Conservation (phyloP, 306 rosid species). For the Cicer cuneatum region DNA sequence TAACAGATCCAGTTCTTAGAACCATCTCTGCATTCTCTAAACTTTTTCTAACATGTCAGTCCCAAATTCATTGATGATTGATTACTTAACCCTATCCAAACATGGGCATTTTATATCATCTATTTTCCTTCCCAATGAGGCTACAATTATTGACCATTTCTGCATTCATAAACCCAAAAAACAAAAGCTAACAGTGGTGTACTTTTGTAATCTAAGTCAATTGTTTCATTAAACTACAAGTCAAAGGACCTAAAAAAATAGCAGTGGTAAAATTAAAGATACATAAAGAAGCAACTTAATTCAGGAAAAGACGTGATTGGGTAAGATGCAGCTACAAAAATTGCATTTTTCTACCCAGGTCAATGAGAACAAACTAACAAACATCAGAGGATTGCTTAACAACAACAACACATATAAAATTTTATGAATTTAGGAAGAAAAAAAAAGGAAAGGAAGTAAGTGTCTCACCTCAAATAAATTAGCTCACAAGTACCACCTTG, state of each 20-base stretch:
- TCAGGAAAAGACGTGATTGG: conserved; percentile 17
- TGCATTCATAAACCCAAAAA: not conserved
- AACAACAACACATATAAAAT: too few species aligned
- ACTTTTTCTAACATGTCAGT: not conserved
- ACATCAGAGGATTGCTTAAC: too few species aligned
- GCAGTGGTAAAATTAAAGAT: conserved; percentile 1
- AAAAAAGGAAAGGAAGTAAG: too few species aligned
- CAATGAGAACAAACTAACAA: conserved; percentile 38
- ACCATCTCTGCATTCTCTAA: not conserved
- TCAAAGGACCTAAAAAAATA: not conserved
- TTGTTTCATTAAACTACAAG: conserved; percentile 25
- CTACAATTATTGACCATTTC: conserved; percentile 13
- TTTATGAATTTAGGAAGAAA: too few species aligned
- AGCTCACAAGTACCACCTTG: too few species aligned
- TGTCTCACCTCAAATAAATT: too few species aligned
- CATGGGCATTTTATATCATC: conserved; percentile 4
- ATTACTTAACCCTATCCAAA: conserved; percentile 4
- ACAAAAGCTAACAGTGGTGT: conserved; percentile 12
- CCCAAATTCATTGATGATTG: not conserved
- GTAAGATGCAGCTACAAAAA: conserved; percentile 39
- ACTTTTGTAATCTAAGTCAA: conserved; percentile 3
- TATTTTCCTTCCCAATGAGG: not conserved
- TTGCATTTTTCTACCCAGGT: not conserved
- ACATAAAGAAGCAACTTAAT: conserved; percentile 22
- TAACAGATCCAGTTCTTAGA: not conserved